Evolutionary conservation across 441 rosid species (phyloP), one percentile per base, ranked within the genome.

Genomic region (Erodium chrysanthum): DNA sequence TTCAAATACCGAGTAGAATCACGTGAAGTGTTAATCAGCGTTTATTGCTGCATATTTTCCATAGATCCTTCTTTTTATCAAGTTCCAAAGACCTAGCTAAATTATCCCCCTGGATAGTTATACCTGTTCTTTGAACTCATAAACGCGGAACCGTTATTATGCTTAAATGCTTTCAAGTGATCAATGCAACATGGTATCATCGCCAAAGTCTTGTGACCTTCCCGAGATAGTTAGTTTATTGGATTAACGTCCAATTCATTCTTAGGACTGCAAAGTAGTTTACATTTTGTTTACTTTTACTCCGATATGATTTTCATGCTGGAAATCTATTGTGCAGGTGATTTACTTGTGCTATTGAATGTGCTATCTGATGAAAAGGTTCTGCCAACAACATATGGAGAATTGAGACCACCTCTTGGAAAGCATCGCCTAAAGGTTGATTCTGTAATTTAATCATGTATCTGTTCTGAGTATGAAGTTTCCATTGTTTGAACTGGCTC

Each of bases 391-490:
- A 84, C 98, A 7, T 95, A 85, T 73, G 98, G 97, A 58, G 89
- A 87, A 73, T 75, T 95, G 76, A 87, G 81, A 81, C 99, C 99
- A 46, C 99, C 99, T 70, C 90, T 95, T 40, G 98, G 99, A 73
- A 92, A 91, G 82, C 95, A 92, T 77, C 97, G 98, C n/a, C 82
- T 95, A 63, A 95, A 92, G 99, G 99, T 95, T 33, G 70, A 77
- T 61, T 75, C 74, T 50, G 22, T 77, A 63, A 40, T 74, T 64
- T 72, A 29, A 12, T 11, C 52, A 33, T 76, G 10, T 20, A 14
- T 75, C 68, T 75, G 33, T 37, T 71, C 10, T 63, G 64, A 58
- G 67, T 48, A 15, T 35, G 62, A 48, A 15, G 21, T 23, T n/a
- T 6, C 63, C 20, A 29, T 33, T 27, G 14, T 11, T 60, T 9